Evolutionary conservation across 2,329 filamentous ascomycete genomes (phyloP).

Genomic region (Claviceps capensis): DNA sequence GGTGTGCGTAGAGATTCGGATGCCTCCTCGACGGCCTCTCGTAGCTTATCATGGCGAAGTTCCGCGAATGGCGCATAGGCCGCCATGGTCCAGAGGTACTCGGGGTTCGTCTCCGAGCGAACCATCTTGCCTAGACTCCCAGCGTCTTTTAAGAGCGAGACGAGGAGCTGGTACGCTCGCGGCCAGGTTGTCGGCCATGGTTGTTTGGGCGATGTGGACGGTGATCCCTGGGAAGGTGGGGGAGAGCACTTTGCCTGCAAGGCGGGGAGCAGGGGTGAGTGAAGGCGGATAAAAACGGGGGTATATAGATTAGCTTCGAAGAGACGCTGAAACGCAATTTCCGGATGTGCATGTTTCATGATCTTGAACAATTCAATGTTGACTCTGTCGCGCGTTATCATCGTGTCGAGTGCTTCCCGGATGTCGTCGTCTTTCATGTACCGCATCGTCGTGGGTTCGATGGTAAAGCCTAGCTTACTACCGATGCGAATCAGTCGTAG

Average conservation of each 20-base stretch:
- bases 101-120: neutral
- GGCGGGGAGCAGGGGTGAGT: conserved; percentile 1
- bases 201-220: neutral
- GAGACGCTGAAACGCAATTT: conserved; percentile 5
- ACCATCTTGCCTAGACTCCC: conserved; percentile 6
- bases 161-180: conserved; percentile 2
- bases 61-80: conserved; percentile 7
- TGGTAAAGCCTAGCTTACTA: conserved; percentile 6
- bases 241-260: neutral
- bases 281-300: conserved; percentile 7
- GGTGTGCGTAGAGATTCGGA: conserved; percentile 5
- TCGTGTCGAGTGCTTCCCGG: conserved; percentile 5
- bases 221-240: neutral
- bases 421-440: conserved; percentile 6
- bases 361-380: conserved; percentile 8
- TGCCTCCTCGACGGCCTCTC: conserved; percentile 7
- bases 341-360: conserved; percentile 4
- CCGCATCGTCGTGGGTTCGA: neutral
- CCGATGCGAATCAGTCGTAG: conserved; percentile 7
- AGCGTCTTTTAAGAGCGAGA: neutral
- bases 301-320: conserved; percentile 4
- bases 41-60: conserved; percentile 3
- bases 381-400: conserved; percentile 9
- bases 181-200: conserved; percentile 8
- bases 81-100: conserved; percentile 8